phyloP scores from a whole-genome alignment of 2,329 filamentous ascomycete genomes.

The Fusarium newnesense region DNA sequence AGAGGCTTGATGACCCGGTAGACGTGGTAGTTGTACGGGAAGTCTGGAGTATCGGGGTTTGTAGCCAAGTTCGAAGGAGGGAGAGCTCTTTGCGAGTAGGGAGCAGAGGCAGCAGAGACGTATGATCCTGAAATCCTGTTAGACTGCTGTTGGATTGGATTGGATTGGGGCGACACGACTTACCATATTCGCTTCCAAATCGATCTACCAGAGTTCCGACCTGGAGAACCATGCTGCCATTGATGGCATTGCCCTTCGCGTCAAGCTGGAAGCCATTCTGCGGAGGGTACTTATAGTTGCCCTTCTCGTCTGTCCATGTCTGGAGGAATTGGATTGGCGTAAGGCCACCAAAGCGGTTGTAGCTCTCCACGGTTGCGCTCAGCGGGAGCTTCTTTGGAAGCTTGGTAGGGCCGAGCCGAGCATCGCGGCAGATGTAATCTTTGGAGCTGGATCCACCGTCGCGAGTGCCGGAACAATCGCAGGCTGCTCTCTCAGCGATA shows the following conservation, averaged over 20 bases:
- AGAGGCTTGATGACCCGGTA: conserved; percentile 57
- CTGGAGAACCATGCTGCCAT: conserved; percentile 53
- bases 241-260: conserved; percentile 49
- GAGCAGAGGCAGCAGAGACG: conserved; percentile 55
- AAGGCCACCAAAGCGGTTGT: conserved; percentile 52
- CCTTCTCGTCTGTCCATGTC: conserved; percentile 45
- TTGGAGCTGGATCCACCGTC: conserved; percentile 24
- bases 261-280: conserved; percentile 54
- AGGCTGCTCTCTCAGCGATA: conserved; percentile 9
- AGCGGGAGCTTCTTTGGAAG: conserved; percentile 51
- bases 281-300: conserved; percentile 52
- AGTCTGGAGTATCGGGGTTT: conserved; percentile 43
- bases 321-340: conserved; percentile 54
- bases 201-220: conserved; percentile 58
- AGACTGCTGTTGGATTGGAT: not conserved
- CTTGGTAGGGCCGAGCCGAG: conserved; percentile 50
- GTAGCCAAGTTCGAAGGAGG: conserved; percentile 58
- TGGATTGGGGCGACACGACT: not conserved
- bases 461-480: conserved; percentile 39
- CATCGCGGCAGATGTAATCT: conserved; percentile 50
- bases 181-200: conserved; percentile 58
- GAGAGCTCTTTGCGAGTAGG: conserved; percentile 58
- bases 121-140: conserved; percentile 43
- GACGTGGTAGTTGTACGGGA: conserved; percentile 61
- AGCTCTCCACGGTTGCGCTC: conserved; percentile 44